phyloP scores from a whole-genome alignment of 225 moss, liverwort and hornwort species.

The Pleurozium schreberi region DNA sequence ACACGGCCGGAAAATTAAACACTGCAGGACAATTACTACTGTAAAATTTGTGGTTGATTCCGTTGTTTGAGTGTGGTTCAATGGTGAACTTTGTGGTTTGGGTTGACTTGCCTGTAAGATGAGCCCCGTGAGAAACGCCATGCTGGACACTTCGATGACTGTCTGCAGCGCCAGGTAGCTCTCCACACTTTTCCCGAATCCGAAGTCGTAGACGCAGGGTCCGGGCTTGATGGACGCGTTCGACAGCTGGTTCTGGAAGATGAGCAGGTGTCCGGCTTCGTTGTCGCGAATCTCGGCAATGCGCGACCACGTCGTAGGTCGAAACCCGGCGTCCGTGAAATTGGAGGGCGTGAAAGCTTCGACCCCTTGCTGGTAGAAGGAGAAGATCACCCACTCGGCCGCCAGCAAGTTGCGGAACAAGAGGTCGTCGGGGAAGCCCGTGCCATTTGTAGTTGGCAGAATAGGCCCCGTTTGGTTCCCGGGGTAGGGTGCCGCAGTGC shows the following conservation, averaged over 20 bases:
- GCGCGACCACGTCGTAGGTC: neutral
- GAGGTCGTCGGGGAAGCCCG: neutral
- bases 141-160: neutral
- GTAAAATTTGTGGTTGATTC: too few relatives aligned
- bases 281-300: neutral
- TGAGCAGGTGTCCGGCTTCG: neutral
- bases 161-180: neutral
- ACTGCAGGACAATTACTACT: neutral
- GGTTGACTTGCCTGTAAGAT: neutral
- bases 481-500: neutral
- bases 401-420: neutral
- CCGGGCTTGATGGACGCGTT: neutral
- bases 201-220: neutral
- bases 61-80: too few relatives aligned
- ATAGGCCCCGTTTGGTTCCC: neutral
- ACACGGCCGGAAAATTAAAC: too few relatives aligned
- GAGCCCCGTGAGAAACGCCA: neutral
- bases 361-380: neutral
- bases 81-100: too few relatives aligned
- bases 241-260: neutral
- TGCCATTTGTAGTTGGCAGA: neutral
- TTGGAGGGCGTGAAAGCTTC: neutral
- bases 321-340: neutral
- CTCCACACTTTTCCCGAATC: neutral
- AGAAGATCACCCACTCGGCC: neutral